Evolutionary conservation across 2,329 filamentous ascomycete species (phyloP).

Genomic region (Mycocentrospora acerina): DNA sequence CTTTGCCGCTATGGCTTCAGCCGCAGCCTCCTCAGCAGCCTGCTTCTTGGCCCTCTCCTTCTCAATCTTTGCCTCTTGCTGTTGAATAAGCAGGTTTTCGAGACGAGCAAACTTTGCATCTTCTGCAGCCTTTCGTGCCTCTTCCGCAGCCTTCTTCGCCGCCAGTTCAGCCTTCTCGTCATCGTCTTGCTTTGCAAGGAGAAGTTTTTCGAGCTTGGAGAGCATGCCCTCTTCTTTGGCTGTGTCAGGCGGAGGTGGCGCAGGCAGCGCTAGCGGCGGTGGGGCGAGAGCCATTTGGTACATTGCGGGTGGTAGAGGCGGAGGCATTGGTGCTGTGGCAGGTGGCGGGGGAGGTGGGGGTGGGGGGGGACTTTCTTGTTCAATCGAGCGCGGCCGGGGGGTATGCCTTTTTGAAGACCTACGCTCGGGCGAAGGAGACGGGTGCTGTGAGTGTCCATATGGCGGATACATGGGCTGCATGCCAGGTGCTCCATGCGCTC

Average conservation of each 20-base stretch:
- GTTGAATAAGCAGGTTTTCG: conserved; percentile 37
- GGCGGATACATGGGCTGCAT: conserved; percentile 32
- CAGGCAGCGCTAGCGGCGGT: conserved; percentile 18
- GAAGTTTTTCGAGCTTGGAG: conserved; percentile 29
- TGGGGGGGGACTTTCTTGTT: conserved; percentile 27
- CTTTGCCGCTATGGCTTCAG: conserved; percentile 29
- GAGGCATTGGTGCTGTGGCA: conserved; percentile 17
- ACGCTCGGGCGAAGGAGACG: conserved; percentile 25
- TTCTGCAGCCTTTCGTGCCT: conserved; percentile 36
- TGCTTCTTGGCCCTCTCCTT: conserved; percentile 40
- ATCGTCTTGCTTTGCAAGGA: conserved; percentile 33
- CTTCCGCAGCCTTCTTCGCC: conserved; percentile 35
- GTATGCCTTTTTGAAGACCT: conserved; percentile 31
- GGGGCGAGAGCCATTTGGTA: conserved; percentile 15
- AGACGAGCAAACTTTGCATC: conserved; percentile 40
- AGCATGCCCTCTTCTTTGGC: conserved; percentile 36
- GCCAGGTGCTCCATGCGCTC: conserved; percentile 4
- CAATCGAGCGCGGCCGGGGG: conserved; percentile 27
- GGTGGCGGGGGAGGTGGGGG: conserved; percentile 30
- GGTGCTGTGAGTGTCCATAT: conserved; percentile 22
- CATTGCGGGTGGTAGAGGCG: conserved; percentile 13
- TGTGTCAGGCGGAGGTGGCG: conserved; percentile 21
- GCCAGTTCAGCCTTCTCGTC: conserved; percentile 29
- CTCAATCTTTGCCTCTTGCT: conserved; percentile 38
- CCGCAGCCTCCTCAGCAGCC: conserved; percentile 34